Conservation (phyloP, 2,329 filamentous ascomycete genomes). For the Torrubiella hemipterigena region DNA sequence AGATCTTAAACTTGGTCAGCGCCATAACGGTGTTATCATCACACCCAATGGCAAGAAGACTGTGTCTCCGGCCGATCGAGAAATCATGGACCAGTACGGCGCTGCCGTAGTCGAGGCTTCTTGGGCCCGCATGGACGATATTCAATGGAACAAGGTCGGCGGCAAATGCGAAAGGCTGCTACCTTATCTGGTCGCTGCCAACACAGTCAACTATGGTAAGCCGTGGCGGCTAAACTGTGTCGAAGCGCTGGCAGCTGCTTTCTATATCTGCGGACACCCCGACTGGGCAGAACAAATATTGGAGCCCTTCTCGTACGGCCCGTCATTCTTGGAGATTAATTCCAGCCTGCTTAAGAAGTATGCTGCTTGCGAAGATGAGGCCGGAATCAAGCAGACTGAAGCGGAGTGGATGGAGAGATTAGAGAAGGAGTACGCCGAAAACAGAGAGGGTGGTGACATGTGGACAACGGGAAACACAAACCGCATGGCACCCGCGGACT, state of each 20-base stretch:
- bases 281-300: slow-evolving; percentile 86
- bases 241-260: slow-evolving; percentile 85
- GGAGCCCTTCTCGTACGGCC: slow-evolving; percentile 76
- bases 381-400: slow-evolving; percentile 72
- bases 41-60: slow-evolving; percentile 86
- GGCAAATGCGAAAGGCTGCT: slow-evolving; percentile 85
- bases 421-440: slow-evolving; percentile 80
- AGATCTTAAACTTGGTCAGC: slow-evolving; percentile 81
- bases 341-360: slow-evolving; percentile 70
- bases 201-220: slow-evolving; percentile 93
- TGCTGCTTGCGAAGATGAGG: slow-evolving; percentile 70
- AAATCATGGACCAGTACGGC: slow-evolving; percentile 75
- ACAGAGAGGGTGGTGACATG: slow-evolving; percentile 60
- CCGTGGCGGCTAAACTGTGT: slow-evolving; percentile 94
- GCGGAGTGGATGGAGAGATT: slow-evolving; percentile 81
- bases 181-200: slow-evolving; percentile 92
- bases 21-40: slow-evolving; percentile 83
- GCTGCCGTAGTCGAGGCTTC: slow-evolving; percentile 95
- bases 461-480: slow-evolving; percentile 93
- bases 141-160: slow-evolving; percentile 84
- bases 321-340: slow-evolving; percentile 87
- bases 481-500: slow-evolving; percentile 39
- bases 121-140: slow-evolving; percentile 85
- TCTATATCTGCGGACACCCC: slow-evolving; percentile 79
- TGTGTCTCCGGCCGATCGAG: slow-evolving; percentile 70